Conservation (phyloP, 192 early-diverging fungal genomes). For the Pilaira anomala region DNA sequence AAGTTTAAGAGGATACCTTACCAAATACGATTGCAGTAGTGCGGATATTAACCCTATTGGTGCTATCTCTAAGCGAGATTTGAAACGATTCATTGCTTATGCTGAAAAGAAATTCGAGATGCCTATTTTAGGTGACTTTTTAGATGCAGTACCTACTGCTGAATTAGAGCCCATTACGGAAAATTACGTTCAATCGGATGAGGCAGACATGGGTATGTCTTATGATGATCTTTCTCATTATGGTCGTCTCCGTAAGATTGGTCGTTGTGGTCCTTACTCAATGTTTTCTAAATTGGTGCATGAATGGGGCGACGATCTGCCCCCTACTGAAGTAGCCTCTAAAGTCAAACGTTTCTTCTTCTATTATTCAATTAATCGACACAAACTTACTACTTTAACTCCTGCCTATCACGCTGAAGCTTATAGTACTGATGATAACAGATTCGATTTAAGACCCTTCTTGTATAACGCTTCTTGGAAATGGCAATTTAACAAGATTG, state of each 20-base stretch:
- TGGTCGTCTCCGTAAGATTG: conserved; percentile 86
- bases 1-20: conserved; percentile 93
- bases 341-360: conserved; percentile 98
- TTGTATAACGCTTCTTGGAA: conserved; percentile 89
- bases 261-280: conserved; percentile 84
- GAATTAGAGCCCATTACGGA: conserved; percentile 91
- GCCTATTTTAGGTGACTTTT: conserved; percentile 71
- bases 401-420: conserved; percentile 93
- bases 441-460: conserved; percentile 95
- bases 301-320: conserved; percentile 65
- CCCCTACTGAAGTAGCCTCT: conserved; percentile 70
- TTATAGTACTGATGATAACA: conserved; percentile 96
- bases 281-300: conserved; percentile 92
- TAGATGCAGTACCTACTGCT: conserved; percentile 87
- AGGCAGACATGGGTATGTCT: conserved; percentile 98
- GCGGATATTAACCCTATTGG: conserved; percentile 98
- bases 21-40: conserved; percentile 98
- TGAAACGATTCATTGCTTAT: conserved; percentile 79
- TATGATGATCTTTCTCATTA: conserved; percentile 91
- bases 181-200: conserved; percentile 84
- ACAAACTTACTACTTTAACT: conserved; percentile 97
- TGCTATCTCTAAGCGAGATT: conserved; percentile 85
- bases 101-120: conserved; percentile 62
- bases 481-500: conserved; percentile 91
- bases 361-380: conserved; percentile 96